Base-by-base conservation (phyloP, 164 flowering plant genomes). In the Liquidambar formosana region DNA sequence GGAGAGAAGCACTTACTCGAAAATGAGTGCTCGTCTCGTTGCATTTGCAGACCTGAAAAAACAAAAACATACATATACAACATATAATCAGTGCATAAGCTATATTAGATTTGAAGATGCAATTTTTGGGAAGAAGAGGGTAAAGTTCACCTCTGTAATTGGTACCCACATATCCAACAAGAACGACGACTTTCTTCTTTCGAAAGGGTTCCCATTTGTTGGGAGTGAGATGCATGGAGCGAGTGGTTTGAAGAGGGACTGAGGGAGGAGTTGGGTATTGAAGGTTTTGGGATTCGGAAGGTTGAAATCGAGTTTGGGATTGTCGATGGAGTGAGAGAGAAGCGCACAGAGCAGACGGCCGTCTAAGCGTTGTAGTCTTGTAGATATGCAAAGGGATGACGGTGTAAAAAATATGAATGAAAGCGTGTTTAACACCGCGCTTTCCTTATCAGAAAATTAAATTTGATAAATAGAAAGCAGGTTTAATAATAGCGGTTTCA, bases 161-260 rank as follows among this genome's bases (percentile, higher is more conserved):
- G 57, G 93, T 74, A 3, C 98, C 98, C 5, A 87, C 90, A 47
- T 93, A 93, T 1, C 96, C 94, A 64, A 93, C 89, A 19, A 95
- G 93, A 89, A 88, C 79, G 46, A 84, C 90, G 25, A 93, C 95
- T 73, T 86, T 89, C 82, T 87, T 89, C 81, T 87, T 89, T 47
- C 85, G 81, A 57, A 78, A 73, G 5, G 90, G 48, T 26, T 80
- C 72, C 94, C 94, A 89, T 79, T 76, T 85, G 10, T 57, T n/a
- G n/a, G n/a, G n/a, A n/a, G n/a, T n/a, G n/a, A n/a, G n/a, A n/a
- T n/a, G n/a, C 22, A 51, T 60, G 46, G 13, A n/a, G 61, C 22
- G 8, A 41, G 21, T 65, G 27, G 19, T 62, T 12, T 16, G 73
- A 53, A 19, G 65, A 44, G 21, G n/a, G n/a, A n/a, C n/a, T n/a